phyloP scores from a whole-genome alignment of 2,329 filamentous ascomycete genomes.

The Nigrospora sphaerica region DNA sequence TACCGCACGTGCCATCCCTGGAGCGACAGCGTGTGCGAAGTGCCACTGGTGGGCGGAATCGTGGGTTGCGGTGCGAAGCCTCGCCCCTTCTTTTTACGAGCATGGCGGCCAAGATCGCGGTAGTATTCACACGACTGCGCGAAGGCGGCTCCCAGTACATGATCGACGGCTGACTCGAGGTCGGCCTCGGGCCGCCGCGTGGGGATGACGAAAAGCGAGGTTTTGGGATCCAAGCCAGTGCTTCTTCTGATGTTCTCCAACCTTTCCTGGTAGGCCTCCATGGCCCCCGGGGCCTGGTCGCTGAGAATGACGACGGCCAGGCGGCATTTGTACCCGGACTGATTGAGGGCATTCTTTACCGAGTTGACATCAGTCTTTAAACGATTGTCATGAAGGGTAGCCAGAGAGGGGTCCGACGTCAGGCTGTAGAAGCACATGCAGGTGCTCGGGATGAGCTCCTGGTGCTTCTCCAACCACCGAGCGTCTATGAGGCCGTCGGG shows the following conservation, averaged over 20 bases:
- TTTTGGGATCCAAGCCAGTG: conserved; percentile 75
- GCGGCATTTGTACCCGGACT: conserved; percentile 70
- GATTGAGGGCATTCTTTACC: conserved; percentile 58
- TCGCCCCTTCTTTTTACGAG: conserved; percentile 78
- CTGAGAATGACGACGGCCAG: conserved; percentile 73
- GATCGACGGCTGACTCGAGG: conserved; percentile 65
- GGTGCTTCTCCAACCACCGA: conserved; percentile 83
- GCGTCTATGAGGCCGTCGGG: conserved; percentile 83
- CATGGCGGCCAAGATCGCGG: conserved; percentile 85
- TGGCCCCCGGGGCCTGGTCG: conserved; percentile 47
- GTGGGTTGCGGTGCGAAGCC: conserved; percentile 74
- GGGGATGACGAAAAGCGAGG: conserved; percentile 73
- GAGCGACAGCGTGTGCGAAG: conserved; percentile 75
- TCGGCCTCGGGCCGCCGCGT: conserved; percentile 65
- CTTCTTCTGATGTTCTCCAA: conserved; percentile 71
- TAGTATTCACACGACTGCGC: conserved; percentile 82
- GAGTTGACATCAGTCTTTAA: conserved; percentile 81
- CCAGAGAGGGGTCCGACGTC: conserved; percentile 63
- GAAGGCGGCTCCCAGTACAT: conserved; percentile 66
- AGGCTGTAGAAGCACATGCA: conserved; percentile 78
- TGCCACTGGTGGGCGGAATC: conserved; percentile 73
- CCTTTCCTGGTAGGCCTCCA: conserved; percentile 62
- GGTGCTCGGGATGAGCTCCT: conserved; percentile 72
- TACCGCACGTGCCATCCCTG: conserved; percentile 91
- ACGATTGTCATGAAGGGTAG: conserved; percentile 76